Evolutionary conservation across 176 grass and related monocot species (phyloP), one percentile per base, ranked within the genome.

Genomic region (Eleusine coracana): DNA sequence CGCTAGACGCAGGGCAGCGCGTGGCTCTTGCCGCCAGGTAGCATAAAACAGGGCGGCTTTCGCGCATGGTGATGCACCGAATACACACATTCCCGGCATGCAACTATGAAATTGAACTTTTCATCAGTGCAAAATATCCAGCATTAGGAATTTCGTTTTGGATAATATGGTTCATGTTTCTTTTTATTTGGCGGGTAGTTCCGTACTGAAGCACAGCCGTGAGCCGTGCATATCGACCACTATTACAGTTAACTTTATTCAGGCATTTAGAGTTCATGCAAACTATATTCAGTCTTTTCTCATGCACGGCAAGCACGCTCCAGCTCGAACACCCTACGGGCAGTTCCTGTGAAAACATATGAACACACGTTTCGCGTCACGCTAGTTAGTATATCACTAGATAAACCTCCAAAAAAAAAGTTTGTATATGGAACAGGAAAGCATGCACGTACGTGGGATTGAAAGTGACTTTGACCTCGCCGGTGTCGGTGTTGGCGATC

Each of bases 401-500:
- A 46, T 10, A 46, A 1, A 34, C 31, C 31, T 46, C 40, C 40
- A 46, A 46, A 46, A 45, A 46, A 46, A 46, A 2, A 46, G 44
- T 46, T 11, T 11, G 44, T 46, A 46, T 46, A 11, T 11, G 8
- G 39, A 45, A 70, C 2, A 70, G 38, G 17, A 70, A 25, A 71
- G 11, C 40, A 70, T 5, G 15, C 40, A 70, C 73, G 31, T 76
- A 76, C 74, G 37, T 61, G 13, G 74, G 36, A 52, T 3, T 25
- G 5, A 25, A 46, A 46, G n/a, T 38, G 80, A 74, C 56, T 40
- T 17, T 73, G 80, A 83, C 56, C 54, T 38, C 41, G 70, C 70
- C 69, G 41, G 56, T 70, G 80, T 64, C 69, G 56, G 64, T 56
- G 56, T 27, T 64, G 42, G 80, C 39, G 69, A 65, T 83, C 41